A percentile compares a stretch with the other conserved stretches of the same genome.
Conservation (phyloP, 768 basidiomycete species). For the Russula virescens region DNA sequence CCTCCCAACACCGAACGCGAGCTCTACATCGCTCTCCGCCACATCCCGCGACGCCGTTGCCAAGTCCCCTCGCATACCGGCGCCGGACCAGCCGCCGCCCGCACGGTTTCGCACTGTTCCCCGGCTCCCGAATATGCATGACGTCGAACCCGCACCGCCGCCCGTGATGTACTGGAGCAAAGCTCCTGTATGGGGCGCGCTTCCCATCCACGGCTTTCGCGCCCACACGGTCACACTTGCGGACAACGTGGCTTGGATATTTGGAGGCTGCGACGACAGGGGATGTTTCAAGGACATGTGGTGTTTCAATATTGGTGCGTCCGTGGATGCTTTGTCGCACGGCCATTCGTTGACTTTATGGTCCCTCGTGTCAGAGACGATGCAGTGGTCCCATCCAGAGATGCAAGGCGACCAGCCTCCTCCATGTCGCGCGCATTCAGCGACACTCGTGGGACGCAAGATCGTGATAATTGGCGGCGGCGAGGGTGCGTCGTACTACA, state of each 20-base stretch:
- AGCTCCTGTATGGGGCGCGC: slow-evolving; percentile 67
- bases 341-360: not conserved
- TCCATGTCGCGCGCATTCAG: slow-evolving; percentile 82
- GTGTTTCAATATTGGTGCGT: slow-evolving; percentile 76
- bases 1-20: slow-evolving; percentile 18
- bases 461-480: slow-evolving; percentile 87
- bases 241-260: slow-evolving; percentile 77
- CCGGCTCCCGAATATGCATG: slow-evolving; percentile 54
- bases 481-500: slow-evolving; percentile 75
- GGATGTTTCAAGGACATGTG: slow-evolving; percentile 71
- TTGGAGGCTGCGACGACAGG: slow-evolving; percentile 84
- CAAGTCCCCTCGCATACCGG: slow-evolving; percentile 8
- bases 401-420: slow-evolving; percentile 74
- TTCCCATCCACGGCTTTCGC: slow-evolving; percentile 65
- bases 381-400: slow-evolving; percentile 82
- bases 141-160: slow-evolving; percentile 55
- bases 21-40: slow-evolving; percentile 20
- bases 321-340: too few species aligned
- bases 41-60: slow-evolving; percentile 24
- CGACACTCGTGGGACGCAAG: slow-evolving; percentile 74
- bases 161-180: slow-evolving; percentile 83
- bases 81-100: slow-evolving; percentile 22
- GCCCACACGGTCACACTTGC: slow-evolving; percentile 83
- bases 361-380: slow-evolving; percentile 52
- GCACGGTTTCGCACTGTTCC: slow-evolving; percentile 46